Percentiles rank a stretch among this genome's conserved stretches.
These are phyloP conservation scores for Saccharomycopsis javanensis DNA, from an alignment of 805 yeast genomes.

Conservation along the genomic window DNA sequence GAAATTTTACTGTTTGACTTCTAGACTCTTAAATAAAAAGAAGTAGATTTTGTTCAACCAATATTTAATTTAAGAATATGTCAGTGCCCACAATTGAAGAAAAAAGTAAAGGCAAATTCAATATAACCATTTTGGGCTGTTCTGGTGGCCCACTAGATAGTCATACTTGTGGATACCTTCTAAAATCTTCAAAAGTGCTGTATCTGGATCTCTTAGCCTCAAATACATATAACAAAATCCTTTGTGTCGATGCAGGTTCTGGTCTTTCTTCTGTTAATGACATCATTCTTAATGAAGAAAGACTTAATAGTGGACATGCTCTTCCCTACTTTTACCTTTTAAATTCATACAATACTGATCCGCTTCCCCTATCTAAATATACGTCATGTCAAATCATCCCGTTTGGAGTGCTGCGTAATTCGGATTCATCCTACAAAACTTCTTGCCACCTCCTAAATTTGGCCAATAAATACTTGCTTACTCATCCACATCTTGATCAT, in stretches of 20 bases:
- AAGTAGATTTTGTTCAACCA: too few relatives aligned
- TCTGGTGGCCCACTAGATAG: constrained; percentile 82
- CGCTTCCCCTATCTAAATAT: constrained; percentile 23
- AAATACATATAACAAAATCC: constrained; percentile 28
- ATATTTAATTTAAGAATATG: too few relatives aligned
- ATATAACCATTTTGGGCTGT: constrained; percentile 61
- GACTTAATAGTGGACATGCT: neutral
- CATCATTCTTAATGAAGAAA: constrained; percentile 23
- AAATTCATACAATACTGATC: constrained; percentile 6
- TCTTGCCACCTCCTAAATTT: constrained; percentile 29
- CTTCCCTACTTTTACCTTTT: constrained; percentile 1
- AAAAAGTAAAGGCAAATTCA: constrained; percentile 29
- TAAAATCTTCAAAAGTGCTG: constrained; percentile 43
- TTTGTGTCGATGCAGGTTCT: constrained; percentile 74
- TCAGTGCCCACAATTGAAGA: neutral
- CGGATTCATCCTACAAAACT: constrained; percentile 24
- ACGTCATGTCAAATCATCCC: constrained; percentile 25
- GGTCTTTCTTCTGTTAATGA: constrained; percentile 51
- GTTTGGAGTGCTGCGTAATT: constrained; percentile 19
- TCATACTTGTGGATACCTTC: constrained; percentile 54
- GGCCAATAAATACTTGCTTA: constrained; percentile 41
- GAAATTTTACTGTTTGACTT: too few relatives aligned
- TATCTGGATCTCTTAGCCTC: constrained; percentile 30
- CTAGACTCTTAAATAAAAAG: too few relatives aligned
- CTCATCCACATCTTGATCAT: constrained; percentile 86